Conservation (phyloP, 768 basidiomycete genomes). For the Auriscalpium microsporum region DNA sequence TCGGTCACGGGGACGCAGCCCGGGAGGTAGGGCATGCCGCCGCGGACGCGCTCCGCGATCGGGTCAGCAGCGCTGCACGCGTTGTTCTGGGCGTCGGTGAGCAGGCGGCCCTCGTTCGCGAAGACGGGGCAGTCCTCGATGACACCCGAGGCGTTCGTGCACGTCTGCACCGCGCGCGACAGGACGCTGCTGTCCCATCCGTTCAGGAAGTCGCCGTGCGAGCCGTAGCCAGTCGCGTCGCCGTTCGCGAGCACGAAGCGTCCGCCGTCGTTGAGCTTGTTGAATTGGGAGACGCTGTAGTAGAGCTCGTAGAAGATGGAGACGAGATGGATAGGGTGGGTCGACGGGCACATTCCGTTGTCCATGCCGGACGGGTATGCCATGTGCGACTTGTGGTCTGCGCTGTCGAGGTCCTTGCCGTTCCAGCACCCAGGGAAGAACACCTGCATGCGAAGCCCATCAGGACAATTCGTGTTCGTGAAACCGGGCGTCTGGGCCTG, state of each 20-base stretch:
- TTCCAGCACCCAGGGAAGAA: conserved; percentile 31
- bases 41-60: not conserved
- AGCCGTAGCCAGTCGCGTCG: conserved; percentile 35
- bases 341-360: not conserved
- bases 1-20: not conserved
- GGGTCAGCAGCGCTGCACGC: not conserved
- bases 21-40: not conserved
- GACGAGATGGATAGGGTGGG: conserved; percentile 29
- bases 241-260: conserved; percentile 32
- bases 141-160: conserved; percentile 7
- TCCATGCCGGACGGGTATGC: conserved; percentile 16
- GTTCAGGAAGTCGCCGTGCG: conserved; percentile 29
- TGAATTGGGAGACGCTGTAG: conserved; percentile 21
- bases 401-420: conserved; percentile 28
- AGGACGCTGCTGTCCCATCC: conserved; percentile 35
- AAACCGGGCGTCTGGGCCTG: not conserved
- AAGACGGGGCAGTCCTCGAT: not conserved
- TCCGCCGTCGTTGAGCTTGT: conserved; percentile 21
- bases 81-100: not conserved
- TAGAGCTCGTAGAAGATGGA: conserved; percentile 34
- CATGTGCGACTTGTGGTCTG: conserved; percentile 30
- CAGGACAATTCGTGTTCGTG: conserved; percentile 16
- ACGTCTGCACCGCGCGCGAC: conserved; percentile 26
- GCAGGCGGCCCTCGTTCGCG: not conserved
- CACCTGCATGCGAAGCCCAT: conserved; percentile 21